phyloP scores from a whole-genome alignment of 2,329 filamentous ascomycete genomes.

The Macrophomina phaseolina region DNA sequence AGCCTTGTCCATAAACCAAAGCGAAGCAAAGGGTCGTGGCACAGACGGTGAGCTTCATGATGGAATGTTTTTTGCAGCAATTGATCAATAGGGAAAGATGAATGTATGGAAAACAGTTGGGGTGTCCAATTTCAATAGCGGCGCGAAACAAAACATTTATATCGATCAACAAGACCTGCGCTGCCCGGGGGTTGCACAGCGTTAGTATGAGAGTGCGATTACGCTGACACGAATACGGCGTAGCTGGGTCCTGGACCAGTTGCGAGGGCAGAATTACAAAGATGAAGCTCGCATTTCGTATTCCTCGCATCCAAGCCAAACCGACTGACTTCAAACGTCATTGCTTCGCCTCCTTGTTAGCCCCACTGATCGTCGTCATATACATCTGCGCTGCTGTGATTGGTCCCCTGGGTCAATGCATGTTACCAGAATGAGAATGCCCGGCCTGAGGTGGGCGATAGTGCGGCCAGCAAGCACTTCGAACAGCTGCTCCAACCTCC shows the following conservation, averaged over 20 bases:
- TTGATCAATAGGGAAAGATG: no score
- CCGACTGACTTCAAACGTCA: not conserved
- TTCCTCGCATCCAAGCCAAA: not conserved
- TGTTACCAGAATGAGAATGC: not conserved
- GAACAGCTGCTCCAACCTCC: no score
- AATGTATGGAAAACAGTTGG: no score
- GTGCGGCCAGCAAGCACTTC: no score
- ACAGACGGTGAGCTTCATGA: not conserved
- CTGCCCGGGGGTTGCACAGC: not conserved
- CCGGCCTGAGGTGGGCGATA: no score
- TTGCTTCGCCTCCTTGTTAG: not conserved
- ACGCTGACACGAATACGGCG: not conserved
- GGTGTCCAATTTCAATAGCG: not conserved
- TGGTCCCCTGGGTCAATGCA: not conserved
- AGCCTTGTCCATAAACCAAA: conserved; percentile 1
- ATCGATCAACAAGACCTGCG: not conserved
- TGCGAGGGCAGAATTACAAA: not conserved
- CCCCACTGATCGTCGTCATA: not conserved
- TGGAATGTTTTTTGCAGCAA: not conserved
- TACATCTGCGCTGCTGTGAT: not conserved
- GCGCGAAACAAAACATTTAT: not conserved
- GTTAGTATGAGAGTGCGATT: not conserved
- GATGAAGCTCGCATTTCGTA: not conserved
- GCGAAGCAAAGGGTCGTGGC: not conserved
- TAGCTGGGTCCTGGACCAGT: not conserved